Conservation (phyloP, 2,329 filamentous ascomycete species). For the Colletotrichum sp. region DNA sequence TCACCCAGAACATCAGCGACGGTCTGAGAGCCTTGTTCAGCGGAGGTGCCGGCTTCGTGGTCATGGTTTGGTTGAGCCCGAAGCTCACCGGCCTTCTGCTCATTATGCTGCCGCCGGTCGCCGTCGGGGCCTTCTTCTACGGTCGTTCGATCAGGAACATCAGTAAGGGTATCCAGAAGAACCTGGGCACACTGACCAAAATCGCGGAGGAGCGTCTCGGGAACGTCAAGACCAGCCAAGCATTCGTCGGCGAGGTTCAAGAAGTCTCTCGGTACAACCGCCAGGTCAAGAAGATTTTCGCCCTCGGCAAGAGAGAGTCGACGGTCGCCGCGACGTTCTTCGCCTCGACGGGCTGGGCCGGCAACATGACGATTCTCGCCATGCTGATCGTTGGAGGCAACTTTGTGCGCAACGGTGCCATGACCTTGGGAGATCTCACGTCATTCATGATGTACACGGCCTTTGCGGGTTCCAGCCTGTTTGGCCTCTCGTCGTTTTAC, state of each 20-base stretch:
- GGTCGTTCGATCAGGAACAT: conserved; percentile 87
- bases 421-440: conserved; percentile 90
- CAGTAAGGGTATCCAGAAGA: conserved; percentile 92
- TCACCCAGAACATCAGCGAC: conserved; percentile 96
- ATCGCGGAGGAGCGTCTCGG: conserved; percentile 97
- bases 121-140: conserved; percentile 89
- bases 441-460: conserved; percentile 99
- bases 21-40: conserved; percentile 91
- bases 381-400: conserved; percentile 89
- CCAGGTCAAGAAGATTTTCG: conserved; percentile 91
- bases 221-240: conserved; percentile 95
- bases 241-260: conserved; percentile 90
- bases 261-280: conserved; percentile 91
- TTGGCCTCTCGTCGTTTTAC: conserved; percentile 94
- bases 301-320: conserved; percentile 85
- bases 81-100: conserved; percentile 87
- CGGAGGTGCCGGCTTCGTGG: conserved; percentile 83
- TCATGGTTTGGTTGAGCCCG: conserved; percentile 96
- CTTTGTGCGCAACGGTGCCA: conserved; percentile 84
- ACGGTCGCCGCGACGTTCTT: conserved; percentile 93
- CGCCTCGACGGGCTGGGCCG: conserved; percentile 82
- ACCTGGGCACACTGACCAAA: conserved; percentile 90
- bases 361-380: conserved; percentile 94
- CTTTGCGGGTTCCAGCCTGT: conserved; percentile 83
- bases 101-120: conserved; percentile 89